phyloP scores from a whole-genome alignment of 2,329 filamentous ascomycete genomes.

The Dactylellina drechsleri region DNA sequence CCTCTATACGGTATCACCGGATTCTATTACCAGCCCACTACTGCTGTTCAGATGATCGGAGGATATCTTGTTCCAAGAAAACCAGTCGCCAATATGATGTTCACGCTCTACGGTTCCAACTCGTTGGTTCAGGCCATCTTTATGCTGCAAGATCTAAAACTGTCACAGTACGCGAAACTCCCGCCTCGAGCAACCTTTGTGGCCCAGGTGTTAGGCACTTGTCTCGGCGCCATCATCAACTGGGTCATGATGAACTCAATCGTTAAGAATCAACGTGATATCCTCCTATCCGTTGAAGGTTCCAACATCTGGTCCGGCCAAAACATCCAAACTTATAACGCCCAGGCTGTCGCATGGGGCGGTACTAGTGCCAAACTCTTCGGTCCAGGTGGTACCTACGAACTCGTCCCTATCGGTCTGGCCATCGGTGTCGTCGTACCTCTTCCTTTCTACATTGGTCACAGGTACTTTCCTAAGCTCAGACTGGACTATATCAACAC shows the following conservation, averaged over 20 bases:
- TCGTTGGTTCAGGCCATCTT: conserved; percentile 60
- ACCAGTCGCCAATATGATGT: conserved; percentile 64
- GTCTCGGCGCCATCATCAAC: conserved; percentile 64
- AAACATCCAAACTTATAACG: conserved; percentile 65
- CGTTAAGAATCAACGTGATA: conserved; percentile 63
- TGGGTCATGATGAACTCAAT: conserved; percentile 65
- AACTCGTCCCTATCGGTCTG: conserved; percentile 62
- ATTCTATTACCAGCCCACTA: conserved; percentile 63
- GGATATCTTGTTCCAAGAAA: conserved; percentile 63
- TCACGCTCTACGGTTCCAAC: conserved; percentile 59
- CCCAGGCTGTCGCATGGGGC: conserved; percentile 62
- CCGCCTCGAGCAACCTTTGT: conserved; percentile 64
- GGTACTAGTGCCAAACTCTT: conserved; percentile 64
- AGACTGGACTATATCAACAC: conserved; percentile 62
- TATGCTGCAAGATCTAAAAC: conserved; percentile 61
- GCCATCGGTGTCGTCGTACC: conserved; percentile 64
- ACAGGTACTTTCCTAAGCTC: conserved; percentile 59
- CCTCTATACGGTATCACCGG: conserved; percentile 62
- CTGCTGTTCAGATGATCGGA: conserved; percentile 64
- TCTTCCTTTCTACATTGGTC: conserved; percentile 62
- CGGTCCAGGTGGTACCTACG: conserved; percentile 61
- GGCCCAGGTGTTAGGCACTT: conserved; percentile 63
- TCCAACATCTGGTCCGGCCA: conserved; percentile 66
- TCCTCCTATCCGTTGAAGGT: conserved; percentile 63
- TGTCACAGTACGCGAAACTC: conserved; percentile 62